Evolutionary conservation across 73 alveolate genomes (phyloP).

Genomic region (Paramecium caudatum): DNA sequence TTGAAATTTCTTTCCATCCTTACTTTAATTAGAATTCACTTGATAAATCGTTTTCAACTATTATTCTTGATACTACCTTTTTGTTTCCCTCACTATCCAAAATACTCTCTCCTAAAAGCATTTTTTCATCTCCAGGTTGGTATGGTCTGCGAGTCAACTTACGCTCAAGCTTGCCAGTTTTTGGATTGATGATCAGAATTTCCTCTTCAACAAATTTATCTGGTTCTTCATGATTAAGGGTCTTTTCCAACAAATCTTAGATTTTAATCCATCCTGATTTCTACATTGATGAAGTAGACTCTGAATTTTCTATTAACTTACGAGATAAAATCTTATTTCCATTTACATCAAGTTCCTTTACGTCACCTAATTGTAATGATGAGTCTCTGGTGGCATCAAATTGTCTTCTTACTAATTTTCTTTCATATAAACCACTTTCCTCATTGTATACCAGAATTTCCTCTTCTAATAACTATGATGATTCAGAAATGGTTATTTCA

Average conservation of each 20-base stretch:
- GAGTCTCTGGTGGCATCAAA: conserved; percentile 34
- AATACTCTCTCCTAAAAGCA: conserved; percentile 9
- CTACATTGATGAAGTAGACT: neutral
- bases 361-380: neutral
- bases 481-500: conserved; percentile 8
- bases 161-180: neutral
- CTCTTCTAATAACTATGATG: conserved; percentile 35
- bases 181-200: neutral
- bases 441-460: conserved; percentile 29
- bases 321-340: conserved; percentile 12
- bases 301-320: neutral
- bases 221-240: neutral
- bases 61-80: conserved; percentile 12
- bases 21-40: conserved; percentile 7
- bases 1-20: conserved; percentile 26
- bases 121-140: conserved; percentile 25
- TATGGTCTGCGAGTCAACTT: conserved; percentile 36
- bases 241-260: neutral
- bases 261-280: conserved; percentile 9
- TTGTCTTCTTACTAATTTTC: conserved; percentile 38
- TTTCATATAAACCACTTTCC: conserved; percentile 39
- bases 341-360: conserved; percentile 8
- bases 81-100: neutral
- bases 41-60: conserved; percentile 34
- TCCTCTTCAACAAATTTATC: conserved; percentile 38